phyloP scores from a whole-genome alignment of 1,284 basidiomycete genomes.

The Peniophora sp. region DNA sequence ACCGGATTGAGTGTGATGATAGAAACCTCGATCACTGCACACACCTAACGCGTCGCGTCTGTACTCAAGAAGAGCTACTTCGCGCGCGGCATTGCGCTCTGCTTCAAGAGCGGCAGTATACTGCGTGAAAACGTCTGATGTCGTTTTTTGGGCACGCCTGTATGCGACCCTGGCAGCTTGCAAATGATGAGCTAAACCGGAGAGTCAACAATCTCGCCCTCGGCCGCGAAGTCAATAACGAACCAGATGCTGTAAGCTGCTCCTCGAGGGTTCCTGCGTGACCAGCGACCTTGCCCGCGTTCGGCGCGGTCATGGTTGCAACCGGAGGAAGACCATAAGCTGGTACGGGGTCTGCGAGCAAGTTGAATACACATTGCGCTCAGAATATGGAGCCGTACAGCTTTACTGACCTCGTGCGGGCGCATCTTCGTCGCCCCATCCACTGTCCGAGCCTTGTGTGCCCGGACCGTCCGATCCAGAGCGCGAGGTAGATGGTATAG shows the following conservation, averaged over 20 bases:
- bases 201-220: neutral
- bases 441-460: constrained; percentile 4
- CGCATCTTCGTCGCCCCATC: constrained; percentile 8
- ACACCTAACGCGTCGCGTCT: constrained; percentile 63
- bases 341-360: neutral
- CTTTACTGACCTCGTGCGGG: neutral
- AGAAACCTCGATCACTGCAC: constrained; percentile 10
- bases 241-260: neutral
- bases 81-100: constrained; percentile 56
- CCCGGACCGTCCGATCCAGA: constrained; percentile 36
- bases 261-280: neutral
- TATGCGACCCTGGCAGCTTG: constrained; percentile 31
- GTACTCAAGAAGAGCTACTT: constrained; percentile 56
- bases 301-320: neutral
- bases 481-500: constrained; percentile 36
- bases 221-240: neutral
- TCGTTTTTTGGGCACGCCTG: constrained; percentile 56
- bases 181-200: constrained; percentile 26
- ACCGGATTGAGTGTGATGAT: too few species aligned
- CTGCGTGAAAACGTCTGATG: constrained; percentile 60
- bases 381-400: neutral
- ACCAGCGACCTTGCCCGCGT: neutral
- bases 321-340: neutral
- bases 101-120: constrained; percentile 63
- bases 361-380: neutral